phyloP scores from a whole-genome alignment of 1,139 yeast species.

The Petasospora rhodanensis region DNA sequence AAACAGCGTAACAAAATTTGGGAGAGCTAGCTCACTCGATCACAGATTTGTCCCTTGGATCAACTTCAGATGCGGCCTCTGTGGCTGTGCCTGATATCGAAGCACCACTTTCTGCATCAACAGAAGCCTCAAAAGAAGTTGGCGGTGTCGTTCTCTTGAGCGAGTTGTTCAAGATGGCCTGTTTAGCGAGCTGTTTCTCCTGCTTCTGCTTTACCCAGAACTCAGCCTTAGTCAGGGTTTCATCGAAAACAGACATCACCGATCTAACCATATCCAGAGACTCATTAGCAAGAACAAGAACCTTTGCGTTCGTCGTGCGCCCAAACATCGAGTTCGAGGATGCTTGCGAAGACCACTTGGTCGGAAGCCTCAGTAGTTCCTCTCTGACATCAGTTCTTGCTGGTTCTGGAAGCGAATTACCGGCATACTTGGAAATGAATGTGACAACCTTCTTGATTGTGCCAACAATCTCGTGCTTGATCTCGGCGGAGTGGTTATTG shows the following conservation, averaged over 20 bases:
- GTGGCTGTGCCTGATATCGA: too few relatives aligned
- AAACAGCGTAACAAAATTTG: too few relatives aligned
- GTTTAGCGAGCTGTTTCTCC: slow-evolving; percentile 23
- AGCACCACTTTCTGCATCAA: too few relatives aligned
- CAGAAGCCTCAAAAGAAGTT: background rate
- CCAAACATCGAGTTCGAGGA: slow-evolving; percentile 15
- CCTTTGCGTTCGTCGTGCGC: slow-evolving; percentile 55
- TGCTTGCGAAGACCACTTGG: slow-evolving; percentile 42
- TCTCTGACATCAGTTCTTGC: slow-evolving; percentile 82
- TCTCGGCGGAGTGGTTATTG: slow-evolving; percentile 34
- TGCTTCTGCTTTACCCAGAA: slow-evolving; percentile 54
- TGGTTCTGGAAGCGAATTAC: slow-evolving; percentile 71
- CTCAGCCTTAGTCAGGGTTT: slow-evolving; percentile 80
- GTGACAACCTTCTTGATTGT: slow-evolving; percentile 87
- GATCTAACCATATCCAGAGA: slow-evolving; percentile 83
- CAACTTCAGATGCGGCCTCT: too few relatives aligned
- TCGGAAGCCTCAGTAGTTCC: slow-evolving; percentile 69
- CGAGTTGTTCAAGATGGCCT: slow-evolving; percentile 22
- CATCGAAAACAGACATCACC: slow-evolving; percentile 78
- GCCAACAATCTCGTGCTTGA: slow-evolving; percentile 78
- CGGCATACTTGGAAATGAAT: slow-evolving; percentile 80
- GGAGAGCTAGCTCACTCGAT: too few relatives aligned
- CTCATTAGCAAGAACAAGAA: slow-evolving; percentile 80
- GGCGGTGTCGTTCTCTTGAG: slow-evolving; percentile 11
- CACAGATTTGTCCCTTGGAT: too few relatives aligned